Evolutionary conservation across 352 stramenopile species (phyloP), one percentile per base, ranked within the genome.

Genomic region (Phytopythium litorale): DNA sequence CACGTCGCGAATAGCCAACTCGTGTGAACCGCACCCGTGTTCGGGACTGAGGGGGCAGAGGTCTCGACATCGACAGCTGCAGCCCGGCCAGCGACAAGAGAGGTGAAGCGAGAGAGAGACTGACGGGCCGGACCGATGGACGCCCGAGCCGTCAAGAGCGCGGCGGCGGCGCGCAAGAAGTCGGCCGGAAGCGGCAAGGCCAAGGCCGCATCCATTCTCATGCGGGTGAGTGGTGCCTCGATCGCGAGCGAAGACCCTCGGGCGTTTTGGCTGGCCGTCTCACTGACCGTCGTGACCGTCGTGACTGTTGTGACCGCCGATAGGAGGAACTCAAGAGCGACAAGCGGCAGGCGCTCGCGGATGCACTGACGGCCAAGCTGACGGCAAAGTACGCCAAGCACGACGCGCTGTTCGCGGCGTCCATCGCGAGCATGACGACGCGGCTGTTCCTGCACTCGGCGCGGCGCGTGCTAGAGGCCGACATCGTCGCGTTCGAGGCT

Each of bases 291-390:
- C 23, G 33, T 38, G 25, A 30, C 12, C 21, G 33, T 13, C 30
- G 28, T n/a, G n/a, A n/a, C n/a, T n/a, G n/a, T n/a, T n/a, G 37
- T 42, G 18, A 30, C 12, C 21, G 33, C 19, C 30, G 28, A 35
- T 57, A 83, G 76, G 78, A 88, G 51, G 78, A 87, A 55, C 64
- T 73, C 25, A 85, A 84, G 52, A 87, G 72, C 55, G 77, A 87
- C 66, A 90, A 88, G 58, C 69, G 81, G 8, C 74, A 81, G 62
- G 78, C 70, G 21, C 64, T 90, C 12, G 76, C 75, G 15, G 75
- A 88, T 13, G 81, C 78, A 11, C 62, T 90, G 33, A 64, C 71
- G 16, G 59, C 70, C 23, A 87, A 86, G 35, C 62, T 90, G 12
- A 60, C 57, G 8, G 33, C 58, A 43, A 88, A 91, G 65, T 91